Evolutionary conservation across 768 basidiomycete genomes (phyloP).

Genomic region (Phlebiopsis flavidoalba): DNA sequence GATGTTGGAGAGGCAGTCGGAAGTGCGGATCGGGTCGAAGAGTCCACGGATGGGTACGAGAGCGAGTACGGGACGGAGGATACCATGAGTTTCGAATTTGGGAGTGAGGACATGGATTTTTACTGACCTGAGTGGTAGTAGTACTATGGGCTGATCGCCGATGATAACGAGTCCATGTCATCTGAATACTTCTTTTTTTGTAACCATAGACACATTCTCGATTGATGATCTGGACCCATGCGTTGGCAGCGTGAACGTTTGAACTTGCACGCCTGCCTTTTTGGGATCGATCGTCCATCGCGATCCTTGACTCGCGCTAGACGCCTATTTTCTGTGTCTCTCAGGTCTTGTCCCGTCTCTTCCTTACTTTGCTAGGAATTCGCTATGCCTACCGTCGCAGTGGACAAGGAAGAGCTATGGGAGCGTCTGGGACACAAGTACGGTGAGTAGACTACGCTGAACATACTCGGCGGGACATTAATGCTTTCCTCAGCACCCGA

Average conservation of each 20-base stretch:
- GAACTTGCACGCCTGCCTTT: background rate
- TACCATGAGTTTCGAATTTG: slow-evolving; percentile 19
- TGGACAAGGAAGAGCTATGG: slow-evolving; percentile 95
- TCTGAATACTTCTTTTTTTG: slow-evolving; percentile 1
- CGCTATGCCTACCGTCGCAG: slow-evolving; percentile 88
- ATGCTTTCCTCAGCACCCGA: slow-evolving; percentile 62
- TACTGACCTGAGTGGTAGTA: slow-evolving; percentile 24
- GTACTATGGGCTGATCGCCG: too few relatives aligned
- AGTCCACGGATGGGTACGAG: slow-evolving; percentile 28
- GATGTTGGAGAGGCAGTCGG: slow-evolving; percentile 68
- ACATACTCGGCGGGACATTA: slow-evolving; percentile 10
- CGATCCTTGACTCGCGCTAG: slow-evolving; percentile 3
- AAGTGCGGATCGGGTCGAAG: slow-evolving; percentile 58
- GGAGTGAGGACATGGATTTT: slow-evolving; percentile 23
- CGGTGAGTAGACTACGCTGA: slow-evolving; percentile 42
- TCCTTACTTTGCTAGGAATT: background rate
- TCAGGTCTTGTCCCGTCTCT: background rate
- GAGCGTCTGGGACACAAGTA: slow-evolving; percentile 78
- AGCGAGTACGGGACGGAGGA: slow-evolving; percentile 18
- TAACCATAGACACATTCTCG: background rate
- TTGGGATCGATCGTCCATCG: background rate
- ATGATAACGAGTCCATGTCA: slow-evolving; percentile 26
- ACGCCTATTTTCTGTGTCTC: background rate
- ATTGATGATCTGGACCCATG: background rate
- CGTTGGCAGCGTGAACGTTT: background rate